Evolutionary conservation across 768 basidiomycete species (phyloP), one percentile per base, ranked within the genome.

Genomic region (Rhizopogon roseolus): DNA sequence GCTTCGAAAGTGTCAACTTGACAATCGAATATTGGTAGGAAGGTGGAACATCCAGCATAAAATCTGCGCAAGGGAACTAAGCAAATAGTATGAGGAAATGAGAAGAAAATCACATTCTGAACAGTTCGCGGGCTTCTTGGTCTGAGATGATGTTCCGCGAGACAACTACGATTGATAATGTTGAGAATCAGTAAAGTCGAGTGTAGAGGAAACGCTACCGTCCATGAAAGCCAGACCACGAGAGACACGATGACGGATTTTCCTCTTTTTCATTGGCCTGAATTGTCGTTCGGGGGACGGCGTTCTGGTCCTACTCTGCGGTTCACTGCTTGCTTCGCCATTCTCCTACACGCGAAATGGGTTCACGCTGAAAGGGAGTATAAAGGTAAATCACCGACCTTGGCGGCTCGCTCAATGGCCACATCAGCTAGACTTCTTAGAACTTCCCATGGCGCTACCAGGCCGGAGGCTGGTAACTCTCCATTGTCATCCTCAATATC

Each of bases 31-130:
- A 96, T 85, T 41, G 95, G 90, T 38, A 93, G 70, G 67, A 93
- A 93, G 16, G 88, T 91, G 22, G 90, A 93, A 65, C 93, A 96
- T n/a, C 94, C 94, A 43, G 84, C 81, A 68, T 90, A 97, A 69
- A 90, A 96, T 66, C 93, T 96, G 57, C 11, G 48, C 56, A 49
- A 41, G 1, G 8, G 60, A 22, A 61, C 56, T 55, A 41, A 45
- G 57, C 41, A 58, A 56, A 41, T 55, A 60, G 34, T 42, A 49
- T 32, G 28, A 19, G 34, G 41, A 44, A 45, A 19, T 44, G 45
- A 36, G 34, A 11, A 48, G 22, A 38, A 28, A 42, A 25, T 22
- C 54, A 94, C 92, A 95, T 88, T 64, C 81, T 79, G 71, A 96
- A 93, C 49, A 97, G 69, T 53, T 93, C 88, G 54, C 85, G 83